Evolutionary conservation across 495 filamentous ascomycete species (phyloP), one percentile per base, ranked within the genome.

Genomic region (Talaromyces adpressus): DNA sequence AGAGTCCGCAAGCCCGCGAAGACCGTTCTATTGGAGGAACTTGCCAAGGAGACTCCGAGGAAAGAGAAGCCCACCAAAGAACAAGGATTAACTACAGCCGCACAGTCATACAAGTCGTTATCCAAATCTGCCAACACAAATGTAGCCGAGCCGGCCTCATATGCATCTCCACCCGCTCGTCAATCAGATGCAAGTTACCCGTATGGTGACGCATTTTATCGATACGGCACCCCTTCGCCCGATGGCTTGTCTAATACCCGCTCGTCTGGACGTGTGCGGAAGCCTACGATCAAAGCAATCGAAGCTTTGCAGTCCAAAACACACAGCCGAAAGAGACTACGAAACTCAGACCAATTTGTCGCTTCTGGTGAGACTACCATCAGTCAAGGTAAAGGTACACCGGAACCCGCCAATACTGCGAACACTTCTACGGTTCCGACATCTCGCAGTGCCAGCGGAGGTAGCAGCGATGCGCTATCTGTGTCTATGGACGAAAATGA

Each of bases 1-100:
- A 61, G 92, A 97, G 73, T 88, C 90, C 67, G 84, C 83, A 30
- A 89, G 85, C 67, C 81, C 94, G 27, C 29, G 9, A 52, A 49
- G n/a, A 29, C 6, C n/a, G 29, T 34, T 52, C 20, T 62, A 49
- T 16, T 56, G 36, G 36, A 41, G 36, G 36, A 41, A 9, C 12
- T 23, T 23, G 20, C 29, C 29, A 41, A 34, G 25, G 60, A 62
- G 14, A 53, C 60, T 18, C 60, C 23, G 34, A 51, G 4, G 45
- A 62, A 60, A 39, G 18, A 32, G 16, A 49, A 49, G 20, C 29
- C 45, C 6, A 25, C 16, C 41, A 52, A 53, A 39, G 25, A 32
- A 18, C 11, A 18, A 22, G 60, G 22, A 20, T 53, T 27, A 5
- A 32, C 39, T 11, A 7, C 22, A 30, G 27, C 60, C 11, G 22